These are phyloP conservation scores for Phytophthora constricta DNA, from an alignment of 352 stramenopile genomes.

Conservation along the genomic window DNA sequence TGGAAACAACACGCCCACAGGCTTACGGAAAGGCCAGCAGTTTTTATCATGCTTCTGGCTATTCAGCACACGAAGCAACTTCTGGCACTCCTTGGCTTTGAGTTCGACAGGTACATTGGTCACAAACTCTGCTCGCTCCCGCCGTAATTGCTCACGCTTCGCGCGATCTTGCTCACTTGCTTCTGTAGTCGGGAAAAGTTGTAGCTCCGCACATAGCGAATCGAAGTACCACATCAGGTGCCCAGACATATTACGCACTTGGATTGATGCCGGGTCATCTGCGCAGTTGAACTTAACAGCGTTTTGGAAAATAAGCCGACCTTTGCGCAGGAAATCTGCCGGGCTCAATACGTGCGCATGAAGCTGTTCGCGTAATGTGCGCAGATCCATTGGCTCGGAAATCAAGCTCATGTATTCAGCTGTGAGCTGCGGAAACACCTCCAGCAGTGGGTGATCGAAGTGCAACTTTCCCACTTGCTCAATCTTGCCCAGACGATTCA, in stretches of 20 bases:
- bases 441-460: slow-evolving; percentile 76
- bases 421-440: slow-evolving; percentile 79
- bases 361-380: slow-evolving; percentile 73
- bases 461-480: slow-evolving; percentile 84
- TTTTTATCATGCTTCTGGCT: slow-evolving; percentile 90
- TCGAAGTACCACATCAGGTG: slow-evolving; percentile 89
- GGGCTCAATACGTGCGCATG: slow-evolving; percentile 54
- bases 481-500: slow-evolving; percentile 79
- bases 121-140: slow-evolving; percentile 62
- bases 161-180: slow-evolving; percentile 31
- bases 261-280: slow-evolving; percentile 66
- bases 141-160: slow-evolving; percentile 55
- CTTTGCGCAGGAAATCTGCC: slow-evolving; percentile 75
- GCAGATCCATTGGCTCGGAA: slow-evolving; percentile 82
- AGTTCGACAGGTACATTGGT: slow-evolving; percentile 66
- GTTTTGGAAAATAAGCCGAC: slow-evolving; percentile 82
- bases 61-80: slow-evolving; percentile 79
- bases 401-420: slow-evolving; percentile 71
- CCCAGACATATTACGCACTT: slow-evolving; percentile 83
- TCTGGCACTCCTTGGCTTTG: slow-evolving; percentile 85
- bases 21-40: slow-evolving; percentile 87
- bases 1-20: slow-evolving; percentile 77
- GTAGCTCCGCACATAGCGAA: slow-evolving; percentile 76
- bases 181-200: slow-evolving; percentile 36
- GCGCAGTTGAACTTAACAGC: slow-evolving; percentile 85